Percentiles rank a stretch among this genome's conserved stretches.
These are phyloP conservation scores for Venturia aucupariae DNA, from an alignment of 2,329 filamentous ascomycete genomes.

Conservation along the genomic window DNA sequence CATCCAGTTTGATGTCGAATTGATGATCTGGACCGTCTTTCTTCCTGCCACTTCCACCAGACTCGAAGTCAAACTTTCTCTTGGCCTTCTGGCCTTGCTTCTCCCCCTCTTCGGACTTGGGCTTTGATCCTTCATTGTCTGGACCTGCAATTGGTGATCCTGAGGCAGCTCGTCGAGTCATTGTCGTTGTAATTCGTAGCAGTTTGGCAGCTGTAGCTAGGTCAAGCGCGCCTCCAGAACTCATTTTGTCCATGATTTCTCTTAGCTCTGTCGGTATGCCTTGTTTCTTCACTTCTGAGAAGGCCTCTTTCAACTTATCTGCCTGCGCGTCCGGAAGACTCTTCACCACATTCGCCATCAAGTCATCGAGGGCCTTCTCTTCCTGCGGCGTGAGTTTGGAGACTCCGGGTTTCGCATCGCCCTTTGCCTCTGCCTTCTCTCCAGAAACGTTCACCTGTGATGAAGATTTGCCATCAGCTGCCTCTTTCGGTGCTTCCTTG, in stretches of 20 bases:
- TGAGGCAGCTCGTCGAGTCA: constrained; percentile 44
- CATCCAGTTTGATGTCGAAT: constrained; percentile 44
- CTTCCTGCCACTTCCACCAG: constrained; percentile 27
- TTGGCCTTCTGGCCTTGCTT: constrained; percentile 38
- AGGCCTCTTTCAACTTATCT: constrained; percentile 48
- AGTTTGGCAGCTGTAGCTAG: constrained; percentile 52
- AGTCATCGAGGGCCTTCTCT: constrained; percentile 47
- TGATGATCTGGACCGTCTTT: constrained; percentile 31
- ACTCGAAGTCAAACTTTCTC: constrained; percentile 24
- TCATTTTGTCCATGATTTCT: constrained; percentile 50
- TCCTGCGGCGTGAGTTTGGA: constrained; percentile 46
- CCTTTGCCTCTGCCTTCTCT: constrained; percentile 31
- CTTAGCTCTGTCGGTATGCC: constrained; percentile 63
- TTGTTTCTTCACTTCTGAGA: constrained; percentile 52
- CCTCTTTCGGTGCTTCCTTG: constrained; percentile 21
- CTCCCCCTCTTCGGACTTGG: constrained; percentile 23
- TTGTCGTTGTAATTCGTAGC: constrained; percentile 46
- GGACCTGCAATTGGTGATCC: constrained; percentile 26
- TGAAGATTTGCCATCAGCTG: constrained; percentile 25
- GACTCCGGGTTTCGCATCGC: constrained; percentile 22
- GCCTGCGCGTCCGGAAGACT: constrained; percentile 54
- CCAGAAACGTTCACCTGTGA: constrained; percentile 29
- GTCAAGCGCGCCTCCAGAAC: constrained; percentile 39
- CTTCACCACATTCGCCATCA: constrained; percentile 48
- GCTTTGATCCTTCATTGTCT: constrained; percentile 20